Base-by-base conservation (phyloP, 2,329 filamentous ascomycete genomes). In the Penicillium polonicum region DNA sequence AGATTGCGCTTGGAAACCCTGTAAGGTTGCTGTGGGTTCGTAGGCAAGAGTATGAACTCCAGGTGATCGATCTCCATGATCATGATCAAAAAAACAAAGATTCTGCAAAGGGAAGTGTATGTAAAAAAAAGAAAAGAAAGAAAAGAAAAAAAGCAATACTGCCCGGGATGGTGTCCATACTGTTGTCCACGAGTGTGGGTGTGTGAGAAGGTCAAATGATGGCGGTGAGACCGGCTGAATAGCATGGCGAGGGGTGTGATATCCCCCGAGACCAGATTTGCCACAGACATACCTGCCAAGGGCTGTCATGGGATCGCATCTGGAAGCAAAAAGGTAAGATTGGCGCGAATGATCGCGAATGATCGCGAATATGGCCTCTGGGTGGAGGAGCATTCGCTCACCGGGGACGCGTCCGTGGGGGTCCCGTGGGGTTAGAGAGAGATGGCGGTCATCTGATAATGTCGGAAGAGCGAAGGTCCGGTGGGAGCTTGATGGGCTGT, bases 381-480 rank as follows among this genome's bases (percentile, higher is more conserved):
- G 6, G 9, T 5, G 43, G 29, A 21, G 8, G 27, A 42, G 9
- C 43, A 53, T 52, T 57, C 42, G 33, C 33, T 46, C 48, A 57
- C 41, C 19, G 54, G 39, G 53, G 29, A 39, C 13, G 42, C 46
- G 36, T 45, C 49, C 49, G 49, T 53, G 48, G 42, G 54, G 54
- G 42, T 52, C 43, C 31, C 38, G 48, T 43, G n/a, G 46, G 46
- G 31, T 23, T 38, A 23, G 23, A 35, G 39, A 52, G 29, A 31
- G n/a, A 29, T 17, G 23, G 27, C 33, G 31, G 49, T 48, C 49
- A 23, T 43, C 23, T 36, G 42, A 51, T 25, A n/a, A 33, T 45
- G 29, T 36, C 49, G 41, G 21, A 31, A 44, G 23, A 56, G 38
- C 25, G 10, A 46, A 57, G 21, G 15, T 55, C 21, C 17, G 33